phyloP scores from a whole-genome alignment of 257 asterid genomes.

The Scutellaria minor region DNA sequence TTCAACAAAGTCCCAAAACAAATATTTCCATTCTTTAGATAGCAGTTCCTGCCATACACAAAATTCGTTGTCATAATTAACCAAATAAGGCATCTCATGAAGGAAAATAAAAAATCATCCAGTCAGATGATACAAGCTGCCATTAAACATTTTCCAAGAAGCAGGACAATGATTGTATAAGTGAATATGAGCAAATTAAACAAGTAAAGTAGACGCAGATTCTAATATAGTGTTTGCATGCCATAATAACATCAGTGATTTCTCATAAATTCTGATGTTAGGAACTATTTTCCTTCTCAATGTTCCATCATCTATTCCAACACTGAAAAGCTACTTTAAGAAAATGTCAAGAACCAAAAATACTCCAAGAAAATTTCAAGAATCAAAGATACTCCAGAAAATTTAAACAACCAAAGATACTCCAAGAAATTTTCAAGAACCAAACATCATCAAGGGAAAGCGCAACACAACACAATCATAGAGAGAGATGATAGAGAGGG shows the following conservation, averaged over 20 bases:
- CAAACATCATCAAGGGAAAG: slow-evolving; percentile 13
- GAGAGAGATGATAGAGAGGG: not conserved
- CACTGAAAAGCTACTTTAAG: slow-evolving; percentile 16
- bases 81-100: slow-evolving; percentile 12
- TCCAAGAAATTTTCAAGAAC: too few relatives aligned
- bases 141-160: slow-evolving; percentile 8
- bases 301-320: not conserved
- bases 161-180: not conserved
- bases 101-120: slow-evolving; percentile 13
- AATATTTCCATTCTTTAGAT: slow-evolving; percentile 87
- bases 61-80: slow-evolving; percentile 18
- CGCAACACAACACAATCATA: slow-evolving; percentile 17
- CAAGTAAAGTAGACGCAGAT: slow-evolving; percentile 11
- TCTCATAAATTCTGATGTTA: not conserved
- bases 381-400: not conserved
- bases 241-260: not conserved
- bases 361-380: not conserved
- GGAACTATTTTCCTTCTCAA: not conserved
- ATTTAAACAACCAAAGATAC: too few relatives aligned
- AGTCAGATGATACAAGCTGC: slow-evolving; percentile 14
- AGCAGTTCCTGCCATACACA: slow-evolving; percentile 75
- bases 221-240: slow-evolving; percentile 5
- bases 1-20: slow-evolving; percentile 89
- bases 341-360: slow-evolving; percentile 25
- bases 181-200: slow-evolving; percentile 1